Evolutionary conservation across 2,329 filamentous ascomycete species (phyloP), one percentile per base, ranked within the genome.

Genomic region (Diaporthe longicolla): DNA sequence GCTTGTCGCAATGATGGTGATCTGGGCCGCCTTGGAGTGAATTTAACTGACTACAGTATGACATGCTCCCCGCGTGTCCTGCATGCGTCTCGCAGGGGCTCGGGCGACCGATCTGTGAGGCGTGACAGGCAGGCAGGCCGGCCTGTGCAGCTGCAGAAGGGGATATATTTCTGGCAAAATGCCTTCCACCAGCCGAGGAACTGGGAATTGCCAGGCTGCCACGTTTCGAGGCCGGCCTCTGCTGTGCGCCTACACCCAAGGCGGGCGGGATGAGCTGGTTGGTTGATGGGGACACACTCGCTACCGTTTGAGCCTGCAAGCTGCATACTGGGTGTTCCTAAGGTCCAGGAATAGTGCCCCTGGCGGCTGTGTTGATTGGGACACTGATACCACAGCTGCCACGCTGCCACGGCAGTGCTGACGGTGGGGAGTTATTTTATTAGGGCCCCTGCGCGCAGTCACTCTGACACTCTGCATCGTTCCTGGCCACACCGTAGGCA

Each of bases 221-320:
- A 66, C 63, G 63, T 66, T 66, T 66, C 63, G 63, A 66, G 45
- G 45, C 61, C 37, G 61, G 61, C 43, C 61, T 66, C 61, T 66
- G 61, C 45, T 52, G 43, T 66, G 61, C 29, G 24, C 45, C 43
- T 35, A 65, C 29, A 66, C 43, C 43, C 29, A 26, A 50, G 61
- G 29, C 29, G 61, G 43, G 61, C 17, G 43, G 24, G 61, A 66
- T 32, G 45, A 32, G 19, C 50, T 50, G 61, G 29, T 50, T 50
- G 61, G 61, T 52, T 52, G 11, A 24, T n/a, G 5, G 61, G 17
- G 26, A 50, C 29, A 15, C 43, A 24, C 61, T 66, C 61, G 61
- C 43, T 21, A 66, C 61, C 43, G 43, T 66, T 24, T 21, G 43
- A 66, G 61, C 61, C 29, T 66, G 61, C 61, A 29, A 50, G 40